A percentile compares a stretch with the other conserved stretches of the same genome.
Conservation (phyloP, 1,284 basidiomycete species). For the Pascua guehoae region DNA sequence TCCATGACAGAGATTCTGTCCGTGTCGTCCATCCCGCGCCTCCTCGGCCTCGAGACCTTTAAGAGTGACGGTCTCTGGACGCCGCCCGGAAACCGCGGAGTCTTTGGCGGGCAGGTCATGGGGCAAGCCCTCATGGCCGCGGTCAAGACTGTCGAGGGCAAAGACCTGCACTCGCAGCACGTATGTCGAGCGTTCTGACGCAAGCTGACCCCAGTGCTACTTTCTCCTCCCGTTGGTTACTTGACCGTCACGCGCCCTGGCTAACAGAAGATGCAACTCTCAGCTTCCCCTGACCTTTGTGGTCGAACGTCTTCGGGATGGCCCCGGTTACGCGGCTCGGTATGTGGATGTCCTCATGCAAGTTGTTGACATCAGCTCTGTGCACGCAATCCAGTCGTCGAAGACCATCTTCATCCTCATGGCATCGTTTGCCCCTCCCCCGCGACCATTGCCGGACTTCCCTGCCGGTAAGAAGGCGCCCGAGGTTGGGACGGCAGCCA, state of each 20-base stretch:
- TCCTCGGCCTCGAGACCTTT: constrained; percentile 46
- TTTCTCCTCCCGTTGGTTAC: constrained; percentile 1
- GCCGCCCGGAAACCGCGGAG: constrained; percentile 65
- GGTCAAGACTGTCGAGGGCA: constrained; percentile 66
- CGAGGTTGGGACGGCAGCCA: too few species aligned
- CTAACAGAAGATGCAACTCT: constrained; percentile 51
- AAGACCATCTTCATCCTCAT: constrained; percentile 73
- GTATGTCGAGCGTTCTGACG: constrained; percentile 42
- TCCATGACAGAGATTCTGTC: too few species aligned
- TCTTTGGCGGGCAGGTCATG: constrained; percentile 82
- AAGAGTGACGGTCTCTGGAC: constrained; percentile 69
- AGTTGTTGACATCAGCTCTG: constrained; percentile 27
- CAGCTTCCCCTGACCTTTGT: constrained; percentile 74
- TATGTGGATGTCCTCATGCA: neutral
- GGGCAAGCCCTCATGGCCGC: constrained; percentile 79
- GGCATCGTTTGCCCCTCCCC: constrained; percentile 64
- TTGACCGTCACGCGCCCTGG: too few species aligned
- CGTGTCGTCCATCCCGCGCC: neutral
- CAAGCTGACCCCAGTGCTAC: constrained; percentile 1
- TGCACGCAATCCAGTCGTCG: constrained; percentile 72
- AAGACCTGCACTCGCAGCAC: constrained; percentile 59
- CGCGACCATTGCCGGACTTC: constrained; percentile 53
- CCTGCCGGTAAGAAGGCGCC: too few species aligned
- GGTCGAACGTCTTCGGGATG: constrained; percentile 72
- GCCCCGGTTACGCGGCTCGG: constrained; percentile 35